Percentiles rank a stretch among this genome's conserved stretches.
phyloP scores from a whole-genome alignment of 176 grass and related monocot species.

The Rhynchospora tenuis region DNA sequence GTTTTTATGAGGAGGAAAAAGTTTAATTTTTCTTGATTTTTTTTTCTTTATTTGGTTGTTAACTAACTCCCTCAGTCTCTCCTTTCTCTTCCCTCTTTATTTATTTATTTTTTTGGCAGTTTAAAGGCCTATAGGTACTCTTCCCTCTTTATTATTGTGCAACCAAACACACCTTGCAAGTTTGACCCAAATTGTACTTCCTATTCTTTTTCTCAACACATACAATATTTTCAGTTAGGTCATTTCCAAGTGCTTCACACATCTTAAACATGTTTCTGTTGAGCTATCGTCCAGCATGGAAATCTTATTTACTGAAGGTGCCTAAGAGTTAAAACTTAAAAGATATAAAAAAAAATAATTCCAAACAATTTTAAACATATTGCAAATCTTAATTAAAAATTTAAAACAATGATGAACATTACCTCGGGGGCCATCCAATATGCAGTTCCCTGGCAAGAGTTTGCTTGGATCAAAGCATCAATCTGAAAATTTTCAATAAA shows the following conservation, averaged over 20 bases:
- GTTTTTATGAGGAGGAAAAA: too few relatives aligned
- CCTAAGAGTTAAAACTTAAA: neutral
- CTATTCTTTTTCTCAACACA: neutral
- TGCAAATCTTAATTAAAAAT: neutral
- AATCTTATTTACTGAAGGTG: neutral
- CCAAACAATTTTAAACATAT: neutral
- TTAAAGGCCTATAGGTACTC: too few relatives aligned
- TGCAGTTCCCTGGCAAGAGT: constrained; percentile 84
- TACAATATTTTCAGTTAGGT: neutral
- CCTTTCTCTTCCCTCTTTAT: too few relatives aligned
- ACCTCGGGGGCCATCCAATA: constrained; percentile 99
- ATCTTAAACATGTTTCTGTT: neutral
- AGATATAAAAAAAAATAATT: neutral
- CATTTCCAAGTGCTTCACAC: neutral
- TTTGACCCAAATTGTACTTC: neutral
- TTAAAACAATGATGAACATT: neutral
- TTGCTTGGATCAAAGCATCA: constrained; percentile 55
- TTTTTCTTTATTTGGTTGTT: too few relatives aligned
- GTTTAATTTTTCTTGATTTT: too few relatives aligned
- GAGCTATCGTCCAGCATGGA: neutral
- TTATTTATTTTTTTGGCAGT: too few relatives aligned
- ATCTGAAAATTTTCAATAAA: constrained; percentile 36
- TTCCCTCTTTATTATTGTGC: too few relatives aligned
- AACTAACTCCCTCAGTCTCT: too few relatives aligned
- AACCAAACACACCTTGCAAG: too few relatives aligned